Evolutionary conservation across 1,284 basidiomycete genomes (phyloP).

Genomic region (Entoloma clypeatum): DNA sequence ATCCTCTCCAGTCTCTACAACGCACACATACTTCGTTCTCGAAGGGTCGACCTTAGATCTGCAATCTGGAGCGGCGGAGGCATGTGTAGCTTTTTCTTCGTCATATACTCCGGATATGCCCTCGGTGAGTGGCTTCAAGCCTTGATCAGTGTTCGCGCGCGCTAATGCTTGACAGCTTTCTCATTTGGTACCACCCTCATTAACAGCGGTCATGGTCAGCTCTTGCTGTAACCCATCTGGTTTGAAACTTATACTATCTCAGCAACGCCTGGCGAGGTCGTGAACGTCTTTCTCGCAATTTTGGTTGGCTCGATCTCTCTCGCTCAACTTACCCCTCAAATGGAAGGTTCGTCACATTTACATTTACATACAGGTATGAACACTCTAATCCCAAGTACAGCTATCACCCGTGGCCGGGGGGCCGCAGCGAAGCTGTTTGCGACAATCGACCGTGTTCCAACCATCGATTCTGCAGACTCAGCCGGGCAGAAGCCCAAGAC

Average conservation of each 20-base stretch:
- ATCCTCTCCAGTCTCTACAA: constrained; percentile 73
- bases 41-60: constrained; percentile 59
- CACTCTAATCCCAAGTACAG: constrained; percentile 32
- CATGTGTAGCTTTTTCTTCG: constrained; percentile 75
- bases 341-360: constrained; percentile 54
- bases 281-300: constrained; percentile 84
- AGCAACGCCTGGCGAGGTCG: constrained; percentile 68
- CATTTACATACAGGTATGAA: neutral
- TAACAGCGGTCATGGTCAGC: constrained; percentile 51
- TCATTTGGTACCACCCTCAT: constrained; percentile 83
- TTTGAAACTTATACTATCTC: constrained; percentile 1
- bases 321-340: constrained; percentile 73
- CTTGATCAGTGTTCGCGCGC: constrained; percentile 23
- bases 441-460: constrained; percentile 85
- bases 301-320: constrained; percentile 89
- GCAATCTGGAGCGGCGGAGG: constrained; percentile 66
- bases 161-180: constrained; percentile 52
- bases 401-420: constrained; percentile 77
- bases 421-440: constrained; percentile 93
- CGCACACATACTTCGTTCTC: constrained; percentile 52
- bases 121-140: constrained; percentile 41
- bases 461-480: constrained; percentile 79
- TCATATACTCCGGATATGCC: constrained; percentile 73
- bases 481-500: constrained; percentile 69
- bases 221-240: neutral